A percentile compares a stretch with the other conserved stretches of the same genome.
phyloP scores from a whole-genome alignment of 805 yeast genomes.

The Metschnikowia colocasiae region DNA sequence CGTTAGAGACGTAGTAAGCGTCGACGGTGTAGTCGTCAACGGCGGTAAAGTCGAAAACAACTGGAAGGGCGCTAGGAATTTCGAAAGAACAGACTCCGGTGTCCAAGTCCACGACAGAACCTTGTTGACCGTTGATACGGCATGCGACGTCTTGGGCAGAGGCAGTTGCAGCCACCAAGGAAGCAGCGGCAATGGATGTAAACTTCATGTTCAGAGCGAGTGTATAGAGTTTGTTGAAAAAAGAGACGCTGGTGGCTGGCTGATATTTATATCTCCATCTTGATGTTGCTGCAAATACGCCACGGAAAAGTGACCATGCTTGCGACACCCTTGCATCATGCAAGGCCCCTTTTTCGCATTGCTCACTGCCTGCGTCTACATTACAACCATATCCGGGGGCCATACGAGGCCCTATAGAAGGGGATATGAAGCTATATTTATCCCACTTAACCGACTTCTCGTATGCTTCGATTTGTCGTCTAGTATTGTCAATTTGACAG shows the following conservation, averaged over 20 bases:
- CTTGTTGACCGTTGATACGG: conserved; percentile 30
- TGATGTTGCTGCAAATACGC: neutral
- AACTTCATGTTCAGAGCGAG: conserved; percentile 20
- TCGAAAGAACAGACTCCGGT: conserved; percentile 40
- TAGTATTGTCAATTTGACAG: no score
- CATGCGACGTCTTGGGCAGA: conserved; percentile 37
- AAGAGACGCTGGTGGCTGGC: neutral
- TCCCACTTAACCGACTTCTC: neutral
- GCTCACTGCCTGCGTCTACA: neutral
- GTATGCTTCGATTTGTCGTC: no score
- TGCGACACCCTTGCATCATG: neutral
- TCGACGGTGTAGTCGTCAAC: conserved; percentile 31
- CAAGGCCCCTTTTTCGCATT: conserved; percentile 1
- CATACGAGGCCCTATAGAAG: no score
- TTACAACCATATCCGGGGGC: no score
- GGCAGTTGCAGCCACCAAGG: conserved; percentile 21
- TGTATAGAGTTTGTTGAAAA: conserved; percentile 6
- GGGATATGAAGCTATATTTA: no score
- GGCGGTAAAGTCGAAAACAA: conserved; percentile 24
- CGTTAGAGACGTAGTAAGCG: conserved; percentile 31
- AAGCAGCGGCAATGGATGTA: conserved; percentile 20
- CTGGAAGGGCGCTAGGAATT: conserved; percentile 28
- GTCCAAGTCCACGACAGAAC: conserved; percentile 37
- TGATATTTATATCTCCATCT: neutral
- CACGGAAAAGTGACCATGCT: neutral